Base-by-base conservation (phyloP, 345 rosid genomes). In the Psidium friedrichsthalianum region DNA sequence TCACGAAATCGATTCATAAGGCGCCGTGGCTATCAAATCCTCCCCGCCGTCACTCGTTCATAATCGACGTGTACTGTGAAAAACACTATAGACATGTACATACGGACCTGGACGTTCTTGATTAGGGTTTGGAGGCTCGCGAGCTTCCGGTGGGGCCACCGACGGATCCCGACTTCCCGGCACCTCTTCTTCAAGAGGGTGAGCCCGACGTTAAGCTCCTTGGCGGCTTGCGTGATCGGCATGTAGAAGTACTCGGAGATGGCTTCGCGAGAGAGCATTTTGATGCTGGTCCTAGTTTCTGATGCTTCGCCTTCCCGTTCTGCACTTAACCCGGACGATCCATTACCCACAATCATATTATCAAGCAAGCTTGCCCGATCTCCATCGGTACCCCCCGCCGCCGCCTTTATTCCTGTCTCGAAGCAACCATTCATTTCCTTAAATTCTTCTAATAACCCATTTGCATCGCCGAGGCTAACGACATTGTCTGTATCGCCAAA, bases 61-160 rank as follows among this genome's bases (percentile, higher is more conserved):
- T 32, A 16, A 16, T 5, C n/a, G 14, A 82, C 1, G 6, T 32
- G 16, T 55, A 16, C 25, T 29, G 1, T 0, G 14, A 51, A 18
- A 12, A 15, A 36, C 24, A 10, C 42, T 18, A 11, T 1, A 27
- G 84, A 32, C 42, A 0, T 44, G 6, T 32, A 42, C 22, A 11
- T 32, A 82, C 16, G 42, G 84, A 93, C 98, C 97, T 92, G 91
- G 29, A 94, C 93, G 88, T 93, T 94, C 24, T 86, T 42, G 2
- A 93, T 94, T 6, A 95, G 94, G 55, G 92, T 84, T 42, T 90
- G 87, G 49, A 95, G 88, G 91, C 96, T 94, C 91, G 91, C 92
- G 83, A 95, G 92, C 88, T 94, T 94, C 89, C 95, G 80, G 53
- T 92, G 96, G 57, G 98, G 98, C 96, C 98, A 95, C 56, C 98